Percentiles rank a stretch among this genome's conserved stretches.
Evolutionary conservation across 805 yeast genomes (phyloP).

Genomic region (Myxozyma geophila): DNA sequence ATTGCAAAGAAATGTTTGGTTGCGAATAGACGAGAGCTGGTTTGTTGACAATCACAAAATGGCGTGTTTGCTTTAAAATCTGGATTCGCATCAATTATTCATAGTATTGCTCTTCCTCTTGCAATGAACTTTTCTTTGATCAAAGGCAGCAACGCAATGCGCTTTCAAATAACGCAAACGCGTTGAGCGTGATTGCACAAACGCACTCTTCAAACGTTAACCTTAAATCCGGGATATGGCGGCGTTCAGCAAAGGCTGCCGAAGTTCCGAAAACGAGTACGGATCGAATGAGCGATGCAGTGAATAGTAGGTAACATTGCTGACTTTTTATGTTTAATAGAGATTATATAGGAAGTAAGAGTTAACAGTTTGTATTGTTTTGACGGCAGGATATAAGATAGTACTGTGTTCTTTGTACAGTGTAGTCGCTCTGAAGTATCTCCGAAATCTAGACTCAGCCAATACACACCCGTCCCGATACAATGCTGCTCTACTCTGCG

Average conservation of each 20-base stretch:
- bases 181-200: background rate
- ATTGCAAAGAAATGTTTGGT: background rate
- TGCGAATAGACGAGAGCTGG: slow-evolving; percentile 2
- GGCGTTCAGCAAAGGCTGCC: background rate
- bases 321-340: too few species aligned
- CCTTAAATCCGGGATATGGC: background rate
- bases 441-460: too few species aligned
- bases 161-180: background rate
- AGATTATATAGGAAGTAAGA: too few species aligned
- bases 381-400: too few species aligned
- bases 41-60: slow-evolving; percentile 24
- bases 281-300: background rate
- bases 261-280: background rate
- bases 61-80: slow-evolving; percentile 16
- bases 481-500: too few species aligned
- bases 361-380: too few species aligned
- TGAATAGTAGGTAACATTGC: too few species aligned
- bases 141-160: background rate
- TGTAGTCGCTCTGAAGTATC: too few species aligned
- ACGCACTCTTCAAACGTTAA: background rate
- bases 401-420: too few species aligned
- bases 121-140: background rate
- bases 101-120: background rate
- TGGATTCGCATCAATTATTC: slow-evolving; percentile 2
- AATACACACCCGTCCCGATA: too few species aligned